These are phyloP conservation scores for Actinidia chinensis DNA, from an alignment of 179 eudicot genomes.

Conservation along the genomic window DNA sequence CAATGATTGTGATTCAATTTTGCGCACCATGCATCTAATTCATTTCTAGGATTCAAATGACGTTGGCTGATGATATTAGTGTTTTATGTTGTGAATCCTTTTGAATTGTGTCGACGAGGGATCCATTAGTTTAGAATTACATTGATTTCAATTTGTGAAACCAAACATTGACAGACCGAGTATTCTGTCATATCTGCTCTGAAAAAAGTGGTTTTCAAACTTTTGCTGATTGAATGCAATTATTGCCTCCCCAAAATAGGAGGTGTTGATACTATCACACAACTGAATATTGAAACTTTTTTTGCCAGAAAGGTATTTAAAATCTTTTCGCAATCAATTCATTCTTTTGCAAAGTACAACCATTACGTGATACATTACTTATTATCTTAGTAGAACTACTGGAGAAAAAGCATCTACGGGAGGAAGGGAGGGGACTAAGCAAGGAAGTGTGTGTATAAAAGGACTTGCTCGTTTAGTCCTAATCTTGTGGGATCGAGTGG, in stretches of 20 bases:
- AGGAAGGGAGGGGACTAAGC: too few species aligned
- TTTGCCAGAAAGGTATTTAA: background rate
- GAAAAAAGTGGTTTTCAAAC: background rate
- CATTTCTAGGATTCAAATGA: background rate
- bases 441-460: too few species aligned
- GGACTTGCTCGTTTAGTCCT: too few species aligned
- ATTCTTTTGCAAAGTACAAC: background rate
- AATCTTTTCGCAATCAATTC: background rate
- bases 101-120: background rate
- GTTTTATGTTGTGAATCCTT: background rate
- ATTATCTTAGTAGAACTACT: too few species aligned
- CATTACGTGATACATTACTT: too few species aligned
- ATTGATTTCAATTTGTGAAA: background rate
- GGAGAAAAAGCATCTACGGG: too few species aligned
- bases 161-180: background rate
- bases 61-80: background rate
- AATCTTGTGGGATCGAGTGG: background rate
- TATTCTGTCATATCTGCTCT: background rate
- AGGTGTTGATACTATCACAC: background rate
- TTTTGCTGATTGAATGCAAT: background rate
- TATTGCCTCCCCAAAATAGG: background rate
- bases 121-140: background rate
- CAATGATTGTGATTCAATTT: background rate
- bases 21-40: background rate
- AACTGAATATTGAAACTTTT: background rate